phyloP scores from a whole-genome alignment of 495 filamentous ascomycete species.

The Penicillium cosmopolitanum region DNA sequence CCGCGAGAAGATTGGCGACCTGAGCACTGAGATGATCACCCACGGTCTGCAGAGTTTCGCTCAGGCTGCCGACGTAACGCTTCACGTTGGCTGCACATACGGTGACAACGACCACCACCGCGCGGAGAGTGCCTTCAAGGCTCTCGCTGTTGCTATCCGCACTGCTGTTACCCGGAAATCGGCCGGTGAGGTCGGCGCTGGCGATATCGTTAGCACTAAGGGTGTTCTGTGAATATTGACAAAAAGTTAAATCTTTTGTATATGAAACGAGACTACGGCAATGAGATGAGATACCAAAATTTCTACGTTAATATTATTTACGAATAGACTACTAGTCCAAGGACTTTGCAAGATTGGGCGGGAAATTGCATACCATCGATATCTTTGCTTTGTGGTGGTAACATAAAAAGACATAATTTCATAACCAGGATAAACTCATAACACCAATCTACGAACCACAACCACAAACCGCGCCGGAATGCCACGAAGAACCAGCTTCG shows the following conservation, averaged over 20 bases:
- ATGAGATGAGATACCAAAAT: constrained; percentile 6
- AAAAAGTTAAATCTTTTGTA: not conserved
- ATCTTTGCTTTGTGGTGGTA: too few species aligned
- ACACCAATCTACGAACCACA: too few species aligned
- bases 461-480: not conserved
- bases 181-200: constrained; percentile 76
- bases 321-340: too few species aligned
- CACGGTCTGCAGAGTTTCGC: constrained; percentile 95
- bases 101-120: constrained; percentile 96
- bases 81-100: constrained; percentile 88
- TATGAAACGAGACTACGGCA: constrained; percentile 13
- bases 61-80: constrained; percentile 82
- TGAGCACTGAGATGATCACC: constrained; percentile 96
- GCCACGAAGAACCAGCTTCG: constrained; percentile 21
- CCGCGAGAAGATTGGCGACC: constrained; percentile 89
- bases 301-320: not conserved
- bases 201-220: constrained; percentile 94
- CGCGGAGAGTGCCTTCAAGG: constrained; percentile 97
- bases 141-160: constrained; percentile 81
- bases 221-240: constrained; percentile 62
- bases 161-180: constrained; percentile 71
- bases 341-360: too few species aligned
- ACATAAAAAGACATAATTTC: too few species aligned
- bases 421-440: too few species aligned
- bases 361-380: too few species aligned